A percentile compares a stretch with the other conserved stretches of the same genome.
Conservation (phyloP, 108 stramenopile genomes). For the Stephanodiscus minutulus region DNA sequence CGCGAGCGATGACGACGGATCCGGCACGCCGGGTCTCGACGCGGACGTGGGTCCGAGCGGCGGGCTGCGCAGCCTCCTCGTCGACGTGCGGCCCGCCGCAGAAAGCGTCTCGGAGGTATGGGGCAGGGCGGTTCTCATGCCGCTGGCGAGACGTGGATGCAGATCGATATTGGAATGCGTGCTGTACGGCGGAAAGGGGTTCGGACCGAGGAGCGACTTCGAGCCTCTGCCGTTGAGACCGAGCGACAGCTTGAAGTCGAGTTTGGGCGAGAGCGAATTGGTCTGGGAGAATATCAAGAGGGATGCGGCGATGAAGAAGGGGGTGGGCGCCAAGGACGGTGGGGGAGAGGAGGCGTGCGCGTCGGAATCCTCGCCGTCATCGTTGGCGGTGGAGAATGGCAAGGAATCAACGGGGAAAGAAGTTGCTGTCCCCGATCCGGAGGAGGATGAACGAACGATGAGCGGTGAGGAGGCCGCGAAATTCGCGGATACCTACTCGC, state of each 20-base stretch:
- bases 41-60: constrained; percentile 42
- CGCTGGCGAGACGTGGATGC: constrained; percentile 60
- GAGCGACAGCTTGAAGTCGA: constrained; percentile 59
- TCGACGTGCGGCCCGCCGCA: constrained; percentile 97
- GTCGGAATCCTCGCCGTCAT: too few relatives aligned
- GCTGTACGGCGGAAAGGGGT: constrained; percentile 6
- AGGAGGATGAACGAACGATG: constrained; percentile 25
- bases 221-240: constrained; percentile 66
- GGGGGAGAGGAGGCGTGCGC: too few relatives aligned
- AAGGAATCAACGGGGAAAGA: too few relatives aligned
- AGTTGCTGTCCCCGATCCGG: too few relatives aligned
- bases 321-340: constrained; percentile 34
- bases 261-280: constrained; percentile 68
- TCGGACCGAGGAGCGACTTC: constrained; percentile 48
- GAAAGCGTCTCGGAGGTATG: constrained; percentile 68
- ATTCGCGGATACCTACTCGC: constrained; percentile 63
- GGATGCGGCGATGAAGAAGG: constrained; percentile 41
- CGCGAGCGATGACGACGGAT: constrained; percentile 50
- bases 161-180: constrained; percentile 35
- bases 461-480: constrained; percentile 53
- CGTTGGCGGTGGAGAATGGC: too few relatives aligned
- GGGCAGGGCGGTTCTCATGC: constrained; percentile 83
- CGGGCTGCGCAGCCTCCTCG: constrained; percentile 76
- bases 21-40: constrained; percentile 62
- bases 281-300: constrained; percentile 85